Evolutionary conservation across 1,139 yeast genomes (phyloP).

Genomic region (Scheffersomyces stambukii): DNA sequence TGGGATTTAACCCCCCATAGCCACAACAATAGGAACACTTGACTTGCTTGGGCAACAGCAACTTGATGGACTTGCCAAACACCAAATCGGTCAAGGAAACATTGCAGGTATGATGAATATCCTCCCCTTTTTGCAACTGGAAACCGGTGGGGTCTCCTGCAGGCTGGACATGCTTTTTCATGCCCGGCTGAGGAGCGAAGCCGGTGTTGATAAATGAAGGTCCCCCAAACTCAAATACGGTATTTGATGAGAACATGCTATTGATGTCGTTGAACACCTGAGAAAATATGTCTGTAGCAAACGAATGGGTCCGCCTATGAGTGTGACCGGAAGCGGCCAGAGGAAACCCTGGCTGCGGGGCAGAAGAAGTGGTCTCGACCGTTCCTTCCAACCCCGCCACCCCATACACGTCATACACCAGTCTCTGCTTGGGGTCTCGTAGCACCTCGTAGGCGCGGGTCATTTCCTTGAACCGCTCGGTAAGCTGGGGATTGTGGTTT

Average conservation of each 20-base stretch:
- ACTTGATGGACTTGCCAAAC: constrained; percentile 36
- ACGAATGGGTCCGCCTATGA: constrained; percentile 4
- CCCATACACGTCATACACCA: constrained; percentile 37
- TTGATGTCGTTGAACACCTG: constrained; percentile 38
- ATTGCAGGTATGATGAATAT: constrained; percentile 39
- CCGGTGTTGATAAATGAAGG: too few relatives aligned
- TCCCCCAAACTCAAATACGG: constrained; percentile 5
- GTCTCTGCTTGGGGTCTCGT: constrained; percentile 26
- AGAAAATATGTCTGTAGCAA: constrained; percentile 30
- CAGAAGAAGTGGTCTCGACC: constrained; percentile 8
- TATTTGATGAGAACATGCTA: constrained; percentile 22
- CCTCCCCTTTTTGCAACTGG: constrained; percentile 24
- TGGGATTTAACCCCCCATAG: constrained; percentile 33
- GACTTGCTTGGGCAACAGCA: constrained; percentile 36
- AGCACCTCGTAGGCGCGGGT: constrained; percentile 43
- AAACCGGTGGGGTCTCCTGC: constrained; percentile 12
- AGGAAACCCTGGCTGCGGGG: constrained; percentile 4
- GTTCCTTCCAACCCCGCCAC: constrained; percentile 36
- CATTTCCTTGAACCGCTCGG: constrained; percentile 42
- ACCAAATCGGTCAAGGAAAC: constrained; percentile 35
- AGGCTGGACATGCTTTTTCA: constrained; percentile 22
- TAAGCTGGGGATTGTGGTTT: constrained; percentile 39
- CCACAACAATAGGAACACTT: constrained; percentile 35
- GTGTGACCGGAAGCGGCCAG: too few relatives aligned
- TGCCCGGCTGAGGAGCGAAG: constrained; percentile 5